Percentiles rank a stretch among this genome's conserved stretches.
phyloP scores from a whole-genome alignment of 2,329 filamentous ascomycete species.

The Elsinoe ampelina region DNA sequence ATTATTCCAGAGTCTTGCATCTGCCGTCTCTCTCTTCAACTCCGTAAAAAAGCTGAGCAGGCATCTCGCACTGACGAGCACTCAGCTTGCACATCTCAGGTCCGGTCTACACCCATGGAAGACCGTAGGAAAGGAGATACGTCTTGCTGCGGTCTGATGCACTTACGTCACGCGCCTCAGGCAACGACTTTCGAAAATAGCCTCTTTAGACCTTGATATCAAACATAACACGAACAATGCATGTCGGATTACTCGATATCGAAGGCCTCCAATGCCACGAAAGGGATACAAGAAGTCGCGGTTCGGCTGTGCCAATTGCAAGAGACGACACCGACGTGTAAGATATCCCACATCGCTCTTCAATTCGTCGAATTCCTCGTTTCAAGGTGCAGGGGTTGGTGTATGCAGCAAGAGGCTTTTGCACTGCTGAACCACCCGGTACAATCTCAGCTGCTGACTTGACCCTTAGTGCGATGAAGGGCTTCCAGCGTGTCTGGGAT shows the following conservation, averaged over 20 bases:
- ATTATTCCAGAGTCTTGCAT: too few species aligned
- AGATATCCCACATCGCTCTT: neutral
- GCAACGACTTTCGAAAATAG: neutral
- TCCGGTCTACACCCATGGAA: too few species aligned
- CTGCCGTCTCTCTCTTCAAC: too few species aligned
- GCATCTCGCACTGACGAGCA: too few species aligned
- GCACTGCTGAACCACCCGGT: neutral
- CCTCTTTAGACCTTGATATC: neutral
- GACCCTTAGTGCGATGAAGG: neutral
- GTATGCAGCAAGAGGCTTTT: too few species aligned
- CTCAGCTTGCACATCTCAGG: too few species aligned
- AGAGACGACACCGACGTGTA: neutral
- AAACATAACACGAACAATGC: neutral
- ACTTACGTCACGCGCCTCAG: constrained; percentile 3
- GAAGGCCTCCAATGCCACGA: neutral
- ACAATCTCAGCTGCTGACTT: neutral
- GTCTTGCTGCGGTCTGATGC: neutral
- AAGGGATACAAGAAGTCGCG: constrained; percentile 4
- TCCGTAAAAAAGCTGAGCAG: too few species aligned
- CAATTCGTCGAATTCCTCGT: too few species aligned
- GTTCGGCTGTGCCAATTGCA: neutral
- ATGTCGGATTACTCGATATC: too few species aligned
- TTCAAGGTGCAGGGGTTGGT: too few species aligned
- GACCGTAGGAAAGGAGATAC: too few species aligned
- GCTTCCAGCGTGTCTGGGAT: neutral